Evolutionary conservation across 2,329 filamentous ascomycete genomes (phyloP).

Genomic region (Aspergillus quadricinctus): DNA sequence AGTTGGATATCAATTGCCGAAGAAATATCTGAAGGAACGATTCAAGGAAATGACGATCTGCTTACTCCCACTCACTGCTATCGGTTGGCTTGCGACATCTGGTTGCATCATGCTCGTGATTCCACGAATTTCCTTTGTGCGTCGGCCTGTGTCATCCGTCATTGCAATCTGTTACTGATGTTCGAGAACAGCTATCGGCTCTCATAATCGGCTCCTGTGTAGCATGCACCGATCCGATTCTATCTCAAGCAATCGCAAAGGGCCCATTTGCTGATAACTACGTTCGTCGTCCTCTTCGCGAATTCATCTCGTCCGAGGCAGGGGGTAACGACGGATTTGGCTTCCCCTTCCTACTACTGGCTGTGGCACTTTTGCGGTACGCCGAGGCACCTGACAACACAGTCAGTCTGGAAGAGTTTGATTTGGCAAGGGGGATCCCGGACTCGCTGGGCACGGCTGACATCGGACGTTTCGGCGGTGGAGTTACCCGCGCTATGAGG

Average conservation of each 20-base stretch:
- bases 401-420: constrained; percentile 13
- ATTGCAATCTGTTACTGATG: background rate
- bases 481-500: constrained; percentile 49
- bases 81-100: constrained; percentile 59
- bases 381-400: constrained; percentile 35
- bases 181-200: constrained; percentile 41
- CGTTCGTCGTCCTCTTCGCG: constrained; percentile 53
- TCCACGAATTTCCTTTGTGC: constrained; percentile 49
- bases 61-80: constrained; percentile 57
- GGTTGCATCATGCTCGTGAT: constrained; percentile 53
- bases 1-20: constrained; percentile 58
- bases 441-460: constrained; percentile 32
- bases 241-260: constrained; percentile 60
- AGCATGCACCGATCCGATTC: constrained; percentile 59
- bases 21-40: constrained; percentile 48
- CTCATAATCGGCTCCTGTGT: constrained; percentile 59
- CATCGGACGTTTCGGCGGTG: constrained; percentile 51
- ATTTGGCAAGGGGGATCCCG: constrained; percentile 17
- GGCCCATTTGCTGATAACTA: constrained; percentile 61
- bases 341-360: constrained; percentile 59
- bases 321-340: constrained; percentile 61
- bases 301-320: constrained; percentile 60
- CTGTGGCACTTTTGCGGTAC: constrained; percentile 54
- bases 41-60: constrained; percentile 54
- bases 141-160: background rate